Conservation (phyloP, 2,329 filamentous ascomycete genomes). For the Cladosporium sp. region DNA sequence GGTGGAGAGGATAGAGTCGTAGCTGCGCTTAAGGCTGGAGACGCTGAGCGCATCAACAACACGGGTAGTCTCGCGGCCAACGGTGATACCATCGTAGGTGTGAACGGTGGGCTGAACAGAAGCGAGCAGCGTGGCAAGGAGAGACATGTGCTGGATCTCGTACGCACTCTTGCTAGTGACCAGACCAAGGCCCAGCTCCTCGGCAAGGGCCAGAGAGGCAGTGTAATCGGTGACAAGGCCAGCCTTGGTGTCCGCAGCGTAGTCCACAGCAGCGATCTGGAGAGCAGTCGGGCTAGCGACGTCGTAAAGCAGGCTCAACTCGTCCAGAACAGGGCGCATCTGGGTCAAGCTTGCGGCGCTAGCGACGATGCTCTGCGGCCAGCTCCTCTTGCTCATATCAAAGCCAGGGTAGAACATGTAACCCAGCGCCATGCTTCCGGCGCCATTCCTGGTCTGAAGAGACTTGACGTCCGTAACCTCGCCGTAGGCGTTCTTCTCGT, state of each 20-base stretch:
- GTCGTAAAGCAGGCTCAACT: slow-evolving; percentile 85
- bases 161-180: slow-evolving; percentile 82
- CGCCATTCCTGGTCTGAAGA: slow-evolving; percentile 83
- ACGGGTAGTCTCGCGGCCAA: slow-evolving; percentile 76
- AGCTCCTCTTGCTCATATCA: slow-evolving; percentile 81
- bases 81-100: slow-evolving; percentile 80
- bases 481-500: slow-evolving; percentile 76
- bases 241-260: slow-evolving; percentile 56
- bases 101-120: slow-evolving; percentile 78
- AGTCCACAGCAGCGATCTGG: slow-evolving; percentile 89
- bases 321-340: slow-evolving; percentile 80
- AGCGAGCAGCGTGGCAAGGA: slow-evolving; percentile 80
- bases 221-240: slow-evolving; percentile 86
- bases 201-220: slow-evolving; percentile 71
- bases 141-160: slow-evolving; percentile 90
- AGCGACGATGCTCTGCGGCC: slow-evolving; percentile 87
- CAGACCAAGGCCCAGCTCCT: slow-evolving; percentile 85
- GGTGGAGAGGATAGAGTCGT: slow-evolving; percentile 61
- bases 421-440: slow-evolving; percentile 85
- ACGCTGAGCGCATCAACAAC: slow-evolving; percentile 79
- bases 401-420: slow-evolving; percentile 99
- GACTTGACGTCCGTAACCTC: slow-evolving; percentile 72
- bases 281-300: slow-evolving; percentile 91
- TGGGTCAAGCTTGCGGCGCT: slow-evolving; percentile 77
- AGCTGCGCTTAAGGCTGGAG: slow-evolving; percentile 63